These are phyloP conservation scores for Hypocrella siamensis DNA, from an alignment of 2,329 filamentous ascomycete genomes.

Conservation along the genomic window DNA sequence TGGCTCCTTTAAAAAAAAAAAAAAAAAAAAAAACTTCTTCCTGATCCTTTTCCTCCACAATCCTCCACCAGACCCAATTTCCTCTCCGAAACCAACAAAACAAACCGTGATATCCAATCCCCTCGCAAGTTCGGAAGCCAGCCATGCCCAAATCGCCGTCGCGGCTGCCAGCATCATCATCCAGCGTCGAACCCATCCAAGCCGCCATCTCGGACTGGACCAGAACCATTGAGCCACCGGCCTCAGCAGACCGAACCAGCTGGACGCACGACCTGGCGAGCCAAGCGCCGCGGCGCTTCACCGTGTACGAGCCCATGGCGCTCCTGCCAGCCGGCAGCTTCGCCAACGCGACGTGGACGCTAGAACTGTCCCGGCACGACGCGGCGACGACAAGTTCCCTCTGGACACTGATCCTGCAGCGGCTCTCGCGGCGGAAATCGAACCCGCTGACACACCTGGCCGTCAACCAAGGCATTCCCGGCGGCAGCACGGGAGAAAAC, in stretches of 20 bases:
- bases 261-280: conserved; percentile 16
- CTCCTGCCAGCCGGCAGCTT: conserved; percentile 46
- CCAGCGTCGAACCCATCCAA: conserved; percentile 19
- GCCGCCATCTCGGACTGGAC: conserved; percentile 16
- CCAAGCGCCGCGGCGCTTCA: conserved; percentile 40
- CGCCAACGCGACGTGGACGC: conserved; percentile 22
- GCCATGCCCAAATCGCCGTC: conserved; percentile 12
- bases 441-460: conserved; percentile 38
- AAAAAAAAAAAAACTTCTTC: no score
- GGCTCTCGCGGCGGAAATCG: conserved; percentile 24
- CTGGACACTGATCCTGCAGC: conserved; percentile 32
- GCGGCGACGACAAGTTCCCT: conserved; percentile 16
- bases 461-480: conserved; percentile 45
- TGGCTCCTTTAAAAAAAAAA: no score
- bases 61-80: no score
- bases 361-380: conserved; percentile 14
- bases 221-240: conserved; percentile 2
- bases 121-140: background rate
- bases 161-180: no score
- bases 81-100: no score
- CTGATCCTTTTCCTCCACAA: no score
- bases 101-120: no score
- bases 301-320: conserved; percentile 44
- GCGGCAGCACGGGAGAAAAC: conserved; percentile 34
- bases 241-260: conserved; percentile 1